Conservation (phyloP, 768 basidiomycete species). For the Boletales sp. region DNA sequence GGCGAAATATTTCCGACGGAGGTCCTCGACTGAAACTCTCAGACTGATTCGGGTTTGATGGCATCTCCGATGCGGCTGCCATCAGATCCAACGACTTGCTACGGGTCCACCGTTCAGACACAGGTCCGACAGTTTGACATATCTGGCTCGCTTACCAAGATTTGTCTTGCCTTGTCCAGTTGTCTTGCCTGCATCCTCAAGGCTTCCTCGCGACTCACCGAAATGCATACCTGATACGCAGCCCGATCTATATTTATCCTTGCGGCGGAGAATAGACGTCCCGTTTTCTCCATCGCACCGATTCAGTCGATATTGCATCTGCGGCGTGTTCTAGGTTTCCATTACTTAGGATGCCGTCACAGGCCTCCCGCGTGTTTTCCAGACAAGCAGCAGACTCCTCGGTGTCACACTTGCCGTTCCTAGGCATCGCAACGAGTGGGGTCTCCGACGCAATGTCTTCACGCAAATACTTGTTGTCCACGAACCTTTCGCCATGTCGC, state of each 20-base stretch:
- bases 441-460: too few relatives aligned
- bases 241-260: too few relatives aligned
- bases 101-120: too few relatives aligned
- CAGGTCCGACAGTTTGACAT: not conserved
- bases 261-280: not conserved
- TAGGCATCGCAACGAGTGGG: not conserved
- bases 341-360: constrained; percentile 6
- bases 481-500: too few relatives aligned
- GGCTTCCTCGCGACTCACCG: too few relatives aligned
- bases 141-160: not conserved
- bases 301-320: too few relatives aligned
- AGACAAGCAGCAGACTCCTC: not conserved
- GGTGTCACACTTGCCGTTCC: not conserved
- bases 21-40: constrained; percentile 4
- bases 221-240: too few relatives aligned
- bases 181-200: too few relatives aligned
- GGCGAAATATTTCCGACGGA: constrained; percentile 2
- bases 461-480: too few relatives aligned
- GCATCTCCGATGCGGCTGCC: constrained; percentile 17
- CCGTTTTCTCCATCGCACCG: too few relatives aligned
- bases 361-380: too few relatives aligned
- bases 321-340: constrained; percentile 1
- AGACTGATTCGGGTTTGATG: constrained; percentile 6
- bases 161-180: not conserved
- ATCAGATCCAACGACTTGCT: constrained; percentile 1